Evolutionary conservation across 2,329 filamentous ascomycete species (phyloP).

Genomic region (Alternaria sp.): DNA sequence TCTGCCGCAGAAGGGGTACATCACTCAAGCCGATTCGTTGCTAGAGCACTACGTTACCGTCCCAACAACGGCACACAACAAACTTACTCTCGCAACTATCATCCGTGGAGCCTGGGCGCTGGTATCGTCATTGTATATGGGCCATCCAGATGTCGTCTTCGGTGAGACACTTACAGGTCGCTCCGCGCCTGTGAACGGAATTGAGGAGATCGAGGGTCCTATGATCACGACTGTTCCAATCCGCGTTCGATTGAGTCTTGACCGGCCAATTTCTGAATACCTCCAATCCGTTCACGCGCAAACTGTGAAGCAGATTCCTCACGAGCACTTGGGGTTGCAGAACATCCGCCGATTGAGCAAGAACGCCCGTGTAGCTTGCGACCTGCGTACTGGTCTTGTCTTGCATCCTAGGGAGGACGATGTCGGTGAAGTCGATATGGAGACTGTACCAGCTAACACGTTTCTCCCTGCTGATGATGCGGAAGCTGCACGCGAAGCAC

Average conservation of each 20-base stretch:
- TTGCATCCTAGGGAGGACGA: constrained; percentile 49
- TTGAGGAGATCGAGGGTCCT: constrained; percentile 66
- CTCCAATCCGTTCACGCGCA: constrained; percentile 65
- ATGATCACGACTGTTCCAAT: constrained; percentile 69
- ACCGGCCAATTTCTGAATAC: constrained; percentile 59
- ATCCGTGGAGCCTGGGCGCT: constrained; percentile 69
- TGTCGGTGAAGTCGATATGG: constrained; percentile 22
- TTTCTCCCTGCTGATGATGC: constrained; percentile 65
- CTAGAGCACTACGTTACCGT: constrained; percentile 58
- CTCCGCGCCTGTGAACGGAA: constrained; percentile 54
- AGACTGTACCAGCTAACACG: constrained; percentile 56
- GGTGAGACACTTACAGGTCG: constrained; percentile 68
- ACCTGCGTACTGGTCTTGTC: constrained; percentile 48
- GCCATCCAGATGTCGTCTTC: constrained; percentile 63
- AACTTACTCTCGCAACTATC: constrained; percentile 60
- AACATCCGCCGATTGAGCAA: constrained; percentile 60
- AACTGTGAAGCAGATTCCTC: constrained; percentile 65
- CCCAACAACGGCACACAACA: constrained; percentile 43
- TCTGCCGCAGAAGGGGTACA: constrained; percentile 57
- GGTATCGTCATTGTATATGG: constrained; percentile 64
- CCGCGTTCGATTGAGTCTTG: constrained; percentile 57
- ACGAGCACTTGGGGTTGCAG: constrained; percentile 70
- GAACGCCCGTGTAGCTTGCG: constrained; percentile 47
- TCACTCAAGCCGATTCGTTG: constrained; percentile 60
- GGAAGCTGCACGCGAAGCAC: constrained; percentile 67